Conservation (phyloP, 176 grass and related monocot genomes). For the Avena eriantha region DNA sequence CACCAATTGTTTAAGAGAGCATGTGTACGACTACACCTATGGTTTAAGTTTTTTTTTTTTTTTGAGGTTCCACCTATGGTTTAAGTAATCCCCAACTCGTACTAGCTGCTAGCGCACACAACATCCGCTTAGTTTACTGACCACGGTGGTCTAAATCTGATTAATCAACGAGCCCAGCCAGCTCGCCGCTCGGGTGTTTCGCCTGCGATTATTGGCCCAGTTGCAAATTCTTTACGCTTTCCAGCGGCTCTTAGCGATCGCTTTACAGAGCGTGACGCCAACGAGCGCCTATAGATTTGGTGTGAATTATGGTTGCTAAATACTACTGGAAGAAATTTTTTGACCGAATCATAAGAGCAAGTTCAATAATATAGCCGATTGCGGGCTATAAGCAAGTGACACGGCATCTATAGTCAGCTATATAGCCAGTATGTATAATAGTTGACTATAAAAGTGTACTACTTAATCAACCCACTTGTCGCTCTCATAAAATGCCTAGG, state of each 20-base stretch:
- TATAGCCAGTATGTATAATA: too few relatives aligned
- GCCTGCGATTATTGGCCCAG: conserved; percentile 31
- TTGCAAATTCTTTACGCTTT: conserved; percentile 22
- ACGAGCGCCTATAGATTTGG: conserved; percentile 19
- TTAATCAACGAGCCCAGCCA: background rate
- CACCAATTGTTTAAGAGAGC: background rate
- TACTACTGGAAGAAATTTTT: too few relatives aligned
- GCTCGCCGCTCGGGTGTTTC: background rate
- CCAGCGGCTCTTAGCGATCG: background rate
- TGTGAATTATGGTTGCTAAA: background rate
- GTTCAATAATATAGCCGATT: too few relatives aligned
- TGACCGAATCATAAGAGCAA: too few relatives aligned
- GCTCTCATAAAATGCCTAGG: too few relatives aligned
- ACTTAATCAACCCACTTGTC: too few relatives aligned
- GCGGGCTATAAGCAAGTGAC: too few relatives aligned
- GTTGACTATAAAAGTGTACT: too few relatives aligned
- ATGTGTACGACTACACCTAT: background rate
- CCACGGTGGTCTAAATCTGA: background rate
- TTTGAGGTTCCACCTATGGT: too few relatives aligned
- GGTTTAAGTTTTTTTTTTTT: background rate
- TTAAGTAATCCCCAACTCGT: background rate
- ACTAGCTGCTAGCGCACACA: background rate
- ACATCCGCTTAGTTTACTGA: background rate
- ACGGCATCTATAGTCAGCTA: too few relatives aligned
- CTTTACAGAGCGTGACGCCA: conserved; percentile 31